Percentiles rank a stretch among this genome's conserved stretches.
phyloP scores from a whole-genome alignment of 2,329 filamentous ascomycete species.

The Chalara sp. region DNA sequence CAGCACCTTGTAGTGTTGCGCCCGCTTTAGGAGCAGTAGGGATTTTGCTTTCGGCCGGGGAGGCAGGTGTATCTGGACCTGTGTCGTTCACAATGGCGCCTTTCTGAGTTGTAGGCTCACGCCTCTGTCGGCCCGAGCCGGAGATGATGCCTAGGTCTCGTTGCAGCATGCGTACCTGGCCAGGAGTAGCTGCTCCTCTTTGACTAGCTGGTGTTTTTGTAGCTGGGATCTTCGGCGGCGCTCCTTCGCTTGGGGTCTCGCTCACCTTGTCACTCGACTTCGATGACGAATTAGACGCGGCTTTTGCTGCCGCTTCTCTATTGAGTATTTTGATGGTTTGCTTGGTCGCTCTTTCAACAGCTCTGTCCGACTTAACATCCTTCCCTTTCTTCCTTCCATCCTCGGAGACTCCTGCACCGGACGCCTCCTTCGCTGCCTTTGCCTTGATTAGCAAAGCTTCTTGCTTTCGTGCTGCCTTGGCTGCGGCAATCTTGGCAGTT shows the following conservation, averaged over 20 bases:
- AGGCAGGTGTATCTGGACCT: neutral
- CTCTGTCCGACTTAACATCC: constrained; percentile 56
- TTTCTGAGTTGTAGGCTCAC: constrained; percentile 39
- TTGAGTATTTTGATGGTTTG: constrained; percentile 58
- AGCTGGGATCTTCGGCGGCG: constrained; percentile 44
- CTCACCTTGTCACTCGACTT: neutral
- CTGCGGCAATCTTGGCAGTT: constrained; percentile 53
- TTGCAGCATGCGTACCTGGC: constrained; percentile 58
- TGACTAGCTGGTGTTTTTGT: constrained; percentile 33
- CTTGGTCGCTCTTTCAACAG: constrained; percentile 53
- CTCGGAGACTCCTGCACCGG: constrained; percentile 27
- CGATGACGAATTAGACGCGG: constrained; percentile 26
- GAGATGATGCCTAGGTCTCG: constrained; percentile 60
- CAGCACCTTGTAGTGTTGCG: constrained; percentile 7
- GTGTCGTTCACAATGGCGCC: constrained; percentile 19
- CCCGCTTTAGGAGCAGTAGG: constrained; percentile 26
- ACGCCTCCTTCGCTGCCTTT: constrained; percentile 46
- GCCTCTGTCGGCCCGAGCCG: constrained; percentile 52
- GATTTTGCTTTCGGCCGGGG: constrained; percentile 6
- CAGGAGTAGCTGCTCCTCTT: constrained; percentile 42
- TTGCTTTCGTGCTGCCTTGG: constrained; percentile 47
- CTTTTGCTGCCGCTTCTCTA: constrained; percentile 48
- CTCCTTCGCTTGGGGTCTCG: constrained; percentile 14
- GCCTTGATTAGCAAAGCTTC: constrained; percentile 40
- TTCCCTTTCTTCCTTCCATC: constrained; percentile 50